Percentiles rank a stretch among this genome's conserved stretches.
These are phyloP conservation scores for Coleophoma crateriformis DNA, from an alignment of 2,329 filamentous ascomycete genomes.

Conservation along the genomic window DNA sequence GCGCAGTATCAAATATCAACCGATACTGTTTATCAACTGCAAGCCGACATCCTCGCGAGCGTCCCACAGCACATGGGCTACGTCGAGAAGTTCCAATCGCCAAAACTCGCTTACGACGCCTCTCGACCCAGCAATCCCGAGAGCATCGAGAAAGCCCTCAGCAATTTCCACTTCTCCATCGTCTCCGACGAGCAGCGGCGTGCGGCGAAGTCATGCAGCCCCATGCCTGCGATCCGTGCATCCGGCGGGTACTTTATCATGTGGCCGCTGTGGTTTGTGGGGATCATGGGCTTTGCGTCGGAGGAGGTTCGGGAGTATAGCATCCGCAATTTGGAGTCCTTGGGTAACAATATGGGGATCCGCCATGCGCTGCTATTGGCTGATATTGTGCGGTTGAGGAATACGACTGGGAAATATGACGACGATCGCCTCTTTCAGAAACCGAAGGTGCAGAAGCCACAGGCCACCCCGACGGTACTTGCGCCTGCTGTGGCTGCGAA, in stretches of 20 bases:
- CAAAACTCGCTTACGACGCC: neutral
- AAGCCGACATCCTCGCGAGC: constrained; percentile 16
- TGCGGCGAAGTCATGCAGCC: too few species aligned
- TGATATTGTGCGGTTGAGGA: neutral
- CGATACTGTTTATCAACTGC: constrained; percentile 10
- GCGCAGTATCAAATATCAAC: constrained; percentile 17
- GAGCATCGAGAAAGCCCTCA: neutral
- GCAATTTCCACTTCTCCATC: neutral
- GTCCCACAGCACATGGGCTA: constrained; percentile 17
- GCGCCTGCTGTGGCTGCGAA: too few species aligned
- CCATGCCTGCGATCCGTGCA: constrained; percentile 1
- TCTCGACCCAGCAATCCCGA: neutral
- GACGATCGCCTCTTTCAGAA: too few species aligned
- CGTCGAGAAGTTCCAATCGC: neutral
- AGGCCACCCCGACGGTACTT: too few species aligned
- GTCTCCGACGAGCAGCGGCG: neutral
- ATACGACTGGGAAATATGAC: too few species aligned
- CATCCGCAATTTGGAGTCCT: constrained; percentile 12
- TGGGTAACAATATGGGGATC: constrained; percentile 18
- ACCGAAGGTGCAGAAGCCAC: too few species aligned
- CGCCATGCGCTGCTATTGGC: constrained; percentile 19
- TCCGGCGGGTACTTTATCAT: constrained; percentile 19
- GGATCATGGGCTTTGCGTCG: constrained; percentile 9
- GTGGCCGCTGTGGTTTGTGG: constrained; percentile 23
- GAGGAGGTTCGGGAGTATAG: constrained; percentile 11